Percentiles rank a stretch among this genome's conserved stretches.
These are phyloP conservation scores for Fusarium xyrophilum DNA, from an alignment of 2,329 filamentous ascomycete species.

Conservation along the genomic window DNA sequence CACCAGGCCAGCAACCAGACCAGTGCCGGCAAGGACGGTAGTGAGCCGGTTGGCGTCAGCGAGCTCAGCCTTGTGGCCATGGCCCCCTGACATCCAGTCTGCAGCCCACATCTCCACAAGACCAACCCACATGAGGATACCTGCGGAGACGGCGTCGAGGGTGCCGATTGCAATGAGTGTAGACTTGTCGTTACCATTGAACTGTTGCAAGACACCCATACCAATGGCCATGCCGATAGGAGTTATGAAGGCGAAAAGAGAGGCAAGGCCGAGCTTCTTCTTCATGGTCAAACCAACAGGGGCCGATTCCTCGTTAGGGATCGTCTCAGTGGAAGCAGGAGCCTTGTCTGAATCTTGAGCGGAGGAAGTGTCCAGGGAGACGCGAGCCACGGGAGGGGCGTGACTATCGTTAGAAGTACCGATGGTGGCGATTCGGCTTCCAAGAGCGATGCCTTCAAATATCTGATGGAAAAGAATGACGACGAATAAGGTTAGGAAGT, in stretches of 20 bases:
- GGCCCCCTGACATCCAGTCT: conserved; percentile 69
- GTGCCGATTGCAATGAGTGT: conserved; percentile 77
- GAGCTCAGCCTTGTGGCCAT: conserved; percentile 56
- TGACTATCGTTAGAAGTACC: conserved; percentile 42
- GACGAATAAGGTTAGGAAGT: conserved; percentile 64
- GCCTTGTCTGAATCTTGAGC: conserved; percentile 42
- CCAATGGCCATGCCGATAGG: conserved; percentile 83
- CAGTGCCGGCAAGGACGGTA: conserved; percentile 58
- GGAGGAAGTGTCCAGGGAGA: conserved; percentile 21
- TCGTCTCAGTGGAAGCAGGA: conserved; percentile 33
- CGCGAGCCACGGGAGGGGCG: conserved; percentile 34
- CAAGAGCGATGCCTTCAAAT: conserved; percentile 78
- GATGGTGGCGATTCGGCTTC: conserved; percentile 71
- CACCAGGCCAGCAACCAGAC: conserved; percentile 67
- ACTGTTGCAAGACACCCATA: conserved; percentile 71
- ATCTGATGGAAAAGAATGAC: conserved; percentile 82
- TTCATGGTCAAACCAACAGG: conserved; percentile 45
- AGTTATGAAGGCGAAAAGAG: conserved; percentile 72
- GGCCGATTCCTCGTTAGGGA: conserved; percentile 17
- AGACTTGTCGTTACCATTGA: conserved; percentile 74
- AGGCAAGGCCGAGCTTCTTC: conserved; percentile 67
- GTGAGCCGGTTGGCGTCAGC: conserved; percentile 56
- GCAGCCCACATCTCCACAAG: conserved; percentile 80
- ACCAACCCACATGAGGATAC: conserved; percentile 80
- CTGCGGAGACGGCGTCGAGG: conserved; percentile 75